phyloP scores from a whole-genome alignment of 2,329 filamentous ascomycete genomes.

The Fusarium odoratissimum region DNA sequence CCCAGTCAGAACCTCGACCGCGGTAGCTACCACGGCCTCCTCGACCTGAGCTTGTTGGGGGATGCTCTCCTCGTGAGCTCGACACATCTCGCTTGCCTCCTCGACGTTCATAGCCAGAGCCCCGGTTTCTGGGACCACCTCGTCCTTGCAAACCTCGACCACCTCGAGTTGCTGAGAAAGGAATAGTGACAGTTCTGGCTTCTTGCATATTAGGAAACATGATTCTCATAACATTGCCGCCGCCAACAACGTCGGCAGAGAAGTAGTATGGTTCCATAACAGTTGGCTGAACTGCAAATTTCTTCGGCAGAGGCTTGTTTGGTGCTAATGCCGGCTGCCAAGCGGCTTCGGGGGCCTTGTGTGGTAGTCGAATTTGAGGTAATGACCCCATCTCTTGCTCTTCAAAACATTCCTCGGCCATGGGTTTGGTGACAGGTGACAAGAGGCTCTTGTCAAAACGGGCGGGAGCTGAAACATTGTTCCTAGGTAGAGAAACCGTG shows the following conservation, averaged over 20 bases:
- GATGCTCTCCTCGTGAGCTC: constrained; percentile 44
- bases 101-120: constrained; percentile 46
- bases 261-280: constrained; percentile 52
- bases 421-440: constrained; percentile 70
- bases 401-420: constrained; percentile 84
- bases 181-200: constrained; percentile 53
- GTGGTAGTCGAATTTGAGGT: constrained; percentile 76
- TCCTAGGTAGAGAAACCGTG: constrained; percentile 74
- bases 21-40: constrained; percentile 56
- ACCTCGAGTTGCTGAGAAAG: constrained; percentile 50
- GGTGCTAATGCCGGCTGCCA: constrained; percentile 70
- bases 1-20: constrained; percentile 57
- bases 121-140: constrained; percentile 47
- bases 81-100: constrained; percentile 51
- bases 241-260: constrained; percentile 48
- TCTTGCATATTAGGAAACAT: constrained; percentile 57
- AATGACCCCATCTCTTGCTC: constrained; percentile 83
- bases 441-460: constrained; percentile 54
- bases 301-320: constrained; percentile 65
- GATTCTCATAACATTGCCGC: constrained; percentile 54
- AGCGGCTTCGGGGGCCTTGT: constrained; percentile 68
- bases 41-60: constrained; percentile 44
- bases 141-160: constrained; percentile 45
- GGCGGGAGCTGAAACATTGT: constrained; percentile 12
- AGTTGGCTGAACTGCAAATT: constrained; percentile 57